Conservation (phyloP, 2,329 filamentous ascomycete genomes). For the Gremmenia infestans region DNA sequence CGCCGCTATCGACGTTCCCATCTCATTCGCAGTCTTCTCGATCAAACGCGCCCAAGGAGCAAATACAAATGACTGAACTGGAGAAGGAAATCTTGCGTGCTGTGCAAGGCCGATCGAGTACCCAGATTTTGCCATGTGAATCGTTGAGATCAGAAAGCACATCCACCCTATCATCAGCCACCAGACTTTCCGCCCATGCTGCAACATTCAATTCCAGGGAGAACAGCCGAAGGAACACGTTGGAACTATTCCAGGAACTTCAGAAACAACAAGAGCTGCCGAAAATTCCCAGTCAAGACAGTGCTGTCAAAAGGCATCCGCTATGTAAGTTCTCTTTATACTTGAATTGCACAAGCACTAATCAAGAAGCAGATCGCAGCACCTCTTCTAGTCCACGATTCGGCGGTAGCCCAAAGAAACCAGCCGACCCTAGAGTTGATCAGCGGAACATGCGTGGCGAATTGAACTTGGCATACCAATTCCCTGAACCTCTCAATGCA, state of each 20-base stretch:
- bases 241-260: background rate
- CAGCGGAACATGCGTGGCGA: constrained; percentile 7
- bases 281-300: background rate
- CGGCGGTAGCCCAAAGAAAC: background rate
- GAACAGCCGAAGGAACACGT: background rate
- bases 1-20: constrained; percentile 3
- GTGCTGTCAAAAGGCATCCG: background rate
- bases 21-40: background rate
- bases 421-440: background rate
- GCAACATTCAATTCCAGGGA: background rate
- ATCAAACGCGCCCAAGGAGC: background rate
- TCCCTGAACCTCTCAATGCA: constrained; percentile 19
- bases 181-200: constrained; percentile 2
- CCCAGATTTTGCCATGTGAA: constrained; percentile 2
- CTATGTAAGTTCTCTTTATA: background rate
- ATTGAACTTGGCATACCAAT: constrained; percentile 21
- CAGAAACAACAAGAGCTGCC: background rate
- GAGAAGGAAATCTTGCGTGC: constrained; percentile 6
- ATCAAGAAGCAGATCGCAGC: background rate
- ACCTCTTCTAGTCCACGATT: background rate
- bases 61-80: constrained; percentile 6
- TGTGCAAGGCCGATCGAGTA: background rate
- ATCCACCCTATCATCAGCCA: background rate
- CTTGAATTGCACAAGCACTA: background rate
- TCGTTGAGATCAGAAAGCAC: background rate